Evolutionary conservation across 768 basidiomycete genomes (phyloP).

Genomic region (Collybiopsis confluens): DNA sequence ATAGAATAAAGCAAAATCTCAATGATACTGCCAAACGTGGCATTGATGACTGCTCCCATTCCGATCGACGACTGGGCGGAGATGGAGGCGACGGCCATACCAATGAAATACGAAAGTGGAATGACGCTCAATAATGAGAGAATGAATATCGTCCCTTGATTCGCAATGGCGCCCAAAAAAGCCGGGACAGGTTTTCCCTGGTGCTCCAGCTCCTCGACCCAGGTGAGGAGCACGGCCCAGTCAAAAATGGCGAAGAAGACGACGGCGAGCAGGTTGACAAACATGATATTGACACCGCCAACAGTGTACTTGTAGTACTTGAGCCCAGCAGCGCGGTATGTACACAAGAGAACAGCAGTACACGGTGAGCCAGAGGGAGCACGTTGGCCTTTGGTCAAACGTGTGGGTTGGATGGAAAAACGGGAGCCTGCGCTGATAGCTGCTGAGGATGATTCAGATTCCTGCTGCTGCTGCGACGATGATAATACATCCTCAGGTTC

Average conservation of each 20-base stretch:
- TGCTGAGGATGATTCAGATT: slow-evolving; percentile 17
- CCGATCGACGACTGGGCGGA: slow-evolving; percentile 98
- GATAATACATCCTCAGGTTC: background rate
- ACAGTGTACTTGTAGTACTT: slow-evolving; percentile 99
- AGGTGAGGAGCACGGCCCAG: slow-evolving; percentile 74
- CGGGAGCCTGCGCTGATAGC: slow-evolving; percentile 29
- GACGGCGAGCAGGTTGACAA: slow-evolving; percentile 89
- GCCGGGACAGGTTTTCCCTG: slow-evolving; percentile 55
- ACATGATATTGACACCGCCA: slow-evolving; percentile 97
- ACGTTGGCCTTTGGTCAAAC: slow-evolving; percentile 81
- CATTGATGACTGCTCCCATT: slow-evolving; percentile 99
- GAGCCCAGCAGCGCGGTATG: slow-evolving; percentile 83
- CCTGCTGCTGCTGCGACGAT: background rate
- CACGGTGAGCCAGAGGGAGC: slow-evolving; percentile 81
- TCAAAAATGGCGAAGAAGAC: slow-evolving; percentile 97
- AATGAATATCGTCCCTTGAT: slow-evolving; percentile 77
- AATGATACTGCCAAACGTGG: slow-evolving; percentile 97
- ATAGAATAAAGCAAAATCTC: slow-evolving; percentile 93
- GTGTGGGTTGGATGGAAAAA: slow-evolving; percentile 59
- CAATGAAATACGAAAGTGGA: slow-evolving; percentile 97
- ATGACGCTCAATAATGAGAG: slow-evolving; percentile 88
- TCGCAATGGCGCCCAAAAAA: slow-evolving; percentile 65
- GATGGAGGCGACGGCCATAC: slow-evolving; percentile 99
- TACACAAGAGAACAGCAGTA: slow-evolving; percentile 91
- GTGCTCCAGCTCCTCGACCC: slow-evolving; percentile 58